phyloP scores from a whole-genome alignment of 352 stramenopile species.

The Blastocystis sp. region DNA sequence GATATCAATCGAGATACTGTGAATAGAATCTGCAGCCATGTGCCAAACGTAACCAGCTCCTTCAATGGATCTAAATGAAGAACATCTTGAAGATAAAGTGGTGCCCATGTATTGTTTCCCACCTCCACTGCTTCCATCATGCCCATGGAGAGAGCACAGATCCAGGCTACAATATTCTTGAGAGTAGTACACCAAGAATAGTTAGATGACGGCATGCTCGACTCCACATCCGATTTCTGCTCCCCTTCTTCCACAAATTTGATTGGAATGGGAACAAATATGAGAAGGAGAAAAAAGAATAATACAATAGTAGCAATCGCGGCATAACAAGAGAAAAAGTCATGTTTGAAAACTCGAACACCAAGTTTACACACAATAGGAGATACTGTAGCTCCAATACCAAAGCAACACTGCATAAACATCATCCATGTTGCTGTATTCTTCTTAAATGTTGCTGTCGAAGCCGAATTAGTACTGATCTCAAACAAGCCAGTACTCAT shows the following conservation, averaged over 20 bases:
- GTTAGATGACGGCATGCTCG: not conserved
- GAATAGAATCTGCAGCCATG: not conserved
- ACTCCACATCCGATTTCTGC: not conserved
- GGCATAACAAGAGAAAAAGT: not conserved
- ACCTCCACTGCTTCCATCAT: conserved; percentile 3
- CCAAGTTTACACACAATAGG: not conserved
- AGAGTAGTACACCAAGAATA: conserved; percentile 13
- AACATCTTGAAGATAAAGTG: not conserved
- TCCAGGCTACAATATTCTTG: not conserved
- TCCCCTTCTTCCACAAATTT: not conserved
- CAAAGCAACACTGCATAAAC: not conserved
- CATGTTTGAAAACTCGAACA: not conserved
- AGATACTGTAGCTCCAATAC: not conserved
- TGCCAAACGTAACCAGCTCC: not conserved
- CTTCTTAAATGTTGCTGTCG: conserved; percentile 3
- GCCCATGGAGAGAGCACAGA: not conserved
- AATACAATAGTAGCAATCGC: not conserved
- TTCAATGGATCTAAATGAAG: conserved; percentile 11
- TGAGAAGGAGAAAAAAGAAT: not conserved
- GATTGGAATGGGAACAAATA: not conserved
- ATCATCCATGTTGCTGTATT: not conserved
- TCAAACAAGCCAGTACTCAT: not conserved
- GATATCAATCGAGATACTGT: conserved; percentile 6
- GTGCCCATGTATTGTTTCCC: not conserved
- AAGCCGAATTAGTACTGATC: not conserved